A percentile compares a stretch with the other conserved stretches of the same genome.
Evolutionary conservation across 495 filamentous ascomycete genomes (phyloP).

Genomic region (Mycothermus thermophilus): DNA sequence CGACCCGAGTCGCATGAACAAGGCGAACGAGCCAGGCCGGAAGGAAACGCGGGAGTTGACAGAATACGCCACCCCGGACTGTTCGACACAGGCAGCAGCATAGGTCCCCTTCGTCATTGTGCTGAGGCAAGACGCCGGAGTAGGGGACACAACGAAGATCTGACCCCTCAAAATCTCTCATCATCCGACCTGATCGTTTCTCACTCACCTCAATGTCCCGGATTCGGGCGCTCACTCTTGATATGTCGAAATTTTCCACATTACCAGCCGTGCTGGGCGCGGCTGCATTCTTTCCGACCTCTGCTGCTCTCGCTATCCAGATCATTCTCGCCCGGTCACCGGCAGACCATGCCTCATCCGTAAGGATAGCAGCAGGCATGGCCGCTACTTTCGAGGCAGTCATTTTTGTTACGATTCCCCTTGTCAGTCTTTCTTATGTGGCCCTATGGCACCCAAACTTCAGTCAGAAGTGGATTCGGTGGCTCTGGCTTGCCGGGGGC

Average conservation of each 20-base stretch:
- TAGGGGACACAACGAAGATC: too few relatives aligned
- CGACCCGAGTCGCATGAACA: too few relatives aligned
- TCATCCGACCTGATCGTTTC: background rate
- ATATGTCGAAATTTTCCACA: too few relatives aligned
- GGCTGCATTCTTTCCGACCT: slow-evolving; percentile 26
- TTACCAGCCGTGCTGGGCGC: slow-evolving; percentile 26
- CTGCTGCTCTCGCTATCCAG: slow-evolving; percentile 25
- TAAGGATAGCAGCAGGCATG: slow-evolving; percentile 21
- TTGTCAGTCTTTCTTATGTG: slow-evolving; percentile 15
- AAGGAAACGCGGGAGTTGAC: too few relatives aligned
- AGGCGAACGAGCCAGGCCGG: too few relatives aligned
- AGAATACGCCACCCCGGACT: too few relatives aligned
- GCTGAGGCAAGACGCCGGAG: too few relatives aligned
- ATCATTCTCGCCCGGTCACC: slow-evolving; percentile 26
- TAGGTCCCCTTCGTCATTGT: too few relatives aligned
- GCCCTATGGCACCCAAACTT: slow-evolving; percentile 8
- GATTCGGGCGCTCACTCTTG: too few relatives aligned
- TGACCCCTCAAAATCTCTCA: too few relatives aligned
- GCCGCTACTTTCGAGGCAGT: slow-evolving; percentile 23
- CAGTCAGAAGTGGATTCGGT: slow-evolving; percentile 11
- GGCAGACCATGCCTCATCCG: slow-evolving; percentile 16
- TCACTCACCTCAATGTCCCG: too few relatives aligned
- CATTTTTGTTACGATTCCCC: slow-evolving; percentile 18
- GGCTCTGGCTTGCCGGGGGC: slow-evolving; percentile 23
- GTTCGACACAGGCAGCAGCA: too few relatives aligned